Base-by-base conservation (phyloP, 129 eudicot genomes). In the Chrysanthemum lavandulifolium region DNA sequence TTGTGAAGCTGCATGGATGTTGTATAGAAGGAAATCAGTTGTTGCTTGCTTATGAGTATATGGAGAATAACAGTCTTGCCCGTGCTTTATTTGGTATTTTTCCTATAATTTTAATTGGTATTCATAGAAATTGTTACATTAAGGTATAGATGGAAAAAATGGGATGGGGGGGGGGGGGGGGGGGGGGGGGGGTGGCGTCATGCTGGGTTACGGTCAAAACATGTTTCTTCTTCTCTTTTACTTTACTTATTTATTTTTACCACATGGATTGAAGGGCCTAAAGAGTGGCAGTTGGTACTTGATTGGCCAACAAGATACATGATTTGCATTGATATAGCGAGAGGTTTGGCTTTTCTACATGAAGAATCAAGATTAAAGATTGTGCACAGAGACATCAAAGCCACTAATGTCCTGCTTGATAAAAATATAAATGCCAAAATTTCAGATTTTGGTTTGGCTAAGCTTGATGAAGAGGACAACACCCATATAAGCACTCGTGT, bases 11-110 rank as follows among this genome's bases (percentile, higher is more conserved):
- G 16, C 63, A 85, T 55, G 97, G 97, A 66, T 90, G 93, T 61
- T 90, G 97, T 61, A 84, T 79, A 2, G 95, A 90, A 70, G 92
- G 91, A 31, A 84, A 85, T 29, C 87, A 91, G 73, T 83, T 91
- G 73, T 68, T 87, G 81, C 82, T 91, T 5, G 81, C 87, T 2
- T 91, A 91, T 51, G 97, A 91, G 72, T 91, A 91, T 83, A 18
- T 91, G 94, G 91, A 83, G 60, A 90, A 90, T 60, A 90, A 90
- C 73, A 82, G 89, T 81, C 86, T 90, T 47, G 97, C 95, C n/a
- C 87, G 95, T 51, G 95, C 95, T 33, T 76, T 91, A 69, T 91
- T 85, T 67, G 91, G 95, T 85, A 85, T 59, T 60, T n/a, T 4
- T 48, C 19, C n/a, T 8, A 21, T 58, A 5, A 0, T 54, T 1